These are phyloP conservation scores for Leucocoprinus sp. DNA, from an alignment of 768 basidiomycete genomes.

Conservation along the genomic window DNA sequence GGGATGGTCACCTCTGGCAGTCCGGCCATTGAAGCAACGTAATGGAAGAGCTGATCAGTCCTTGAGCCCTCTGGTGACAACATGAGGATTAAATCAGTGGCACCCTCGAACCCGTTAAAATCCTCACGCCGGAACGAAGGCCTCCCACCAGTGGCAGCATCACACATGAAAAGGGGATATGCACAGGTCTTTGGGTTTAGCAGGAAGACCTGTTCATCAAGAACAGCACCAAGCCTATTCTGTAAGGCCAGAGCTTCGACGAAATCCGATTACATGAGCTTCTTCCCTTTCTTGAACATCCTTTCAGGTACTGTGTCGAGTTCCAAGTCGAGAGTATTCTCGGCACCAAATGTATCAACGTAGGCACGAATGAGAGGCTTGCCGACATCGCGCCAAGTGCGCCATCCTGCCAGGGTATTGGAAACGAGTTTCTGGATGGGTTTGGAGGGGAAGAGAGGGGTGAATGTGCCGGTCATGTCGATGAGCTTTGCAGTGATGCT, in stretches of 20 bases:
- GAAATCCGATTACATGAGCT: conserved; percentile 21
- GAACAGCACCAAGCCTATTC: conserved; percentile 18
- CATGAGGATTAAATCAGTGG: conserved; percentile 21
- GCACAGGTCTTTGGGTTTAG: conserved; percentile 24
- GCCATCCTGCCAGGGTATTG: conserved; percentile 28
- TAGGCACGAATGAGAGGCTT: conserved; percentile 24
- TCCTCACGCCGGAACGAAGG: conserved; percentile 30
- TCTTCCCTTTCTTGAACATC: conserved; percentile 23
- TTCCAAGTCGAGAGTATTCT: conserved; percentile 13
- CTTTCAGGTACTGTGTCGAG: conserved; percentile 26
- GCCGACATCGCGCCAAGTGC: conserved; percentile 26
- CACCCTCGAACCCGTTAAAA: conserved; percentile 23
- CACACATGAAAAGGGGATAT: conserved; percentile 29
- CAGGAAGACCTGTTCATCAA: conserved; percentile 21
- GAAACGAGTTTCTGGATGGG: conserved; percentile 23
- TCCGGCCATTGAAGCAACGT: conserved; percentile 29
- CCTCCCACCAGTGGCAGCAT: conserved; percentile 25
- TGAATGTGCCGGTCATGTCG: conserved; percentile 23
- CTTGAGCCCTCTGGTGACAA: conserved; percentile 15
- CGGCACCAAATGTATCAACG: conserved; percentile 15
- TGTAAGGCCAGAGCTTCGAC: conserved; percentile 19
- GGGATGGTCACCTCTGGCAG: conserved; percentile 30
- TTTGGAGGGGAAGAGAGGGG: conserved; percentile 22
- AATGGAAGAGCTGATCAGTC: conserved; percentile 23
- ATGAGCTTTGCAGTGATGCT: conserved; percentile 19